Evolutionary conservation across 1,284 basidiomycete species (phyloP).

Genomic region (Ganoderma lingzhi): DNA sequence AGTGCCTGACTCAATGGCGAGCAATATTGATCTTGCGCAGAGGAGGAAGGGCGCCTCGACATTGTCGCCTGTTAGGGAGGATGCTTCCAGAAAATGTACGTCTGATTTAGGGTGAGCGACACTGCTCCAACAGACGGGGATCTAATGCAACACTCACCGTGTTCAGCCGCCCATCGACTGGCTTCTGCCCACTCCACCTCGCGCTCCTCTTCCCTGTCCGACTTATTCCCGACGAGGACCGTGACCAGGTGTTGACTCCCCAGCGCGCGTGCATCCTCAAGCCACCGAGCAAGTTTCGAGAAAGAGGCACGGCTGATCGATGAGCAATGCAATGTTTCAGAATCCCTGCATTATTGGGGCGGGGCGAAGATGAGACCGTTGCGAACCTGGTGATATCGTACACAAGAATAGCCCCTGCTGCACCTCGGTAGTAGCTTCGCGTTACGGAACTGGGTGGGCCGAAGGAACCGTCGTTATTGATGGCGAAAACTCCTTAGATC

Average conservation of each 20-base stretch:
- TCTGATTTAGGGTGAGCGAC: conserved; percentile 54
- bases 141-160: conserved; percentile 61
- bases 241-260: conserved; percentile 90
- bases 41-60: conserved; percentile 94
- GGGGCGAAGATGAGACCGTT: conserved; percentile 1
- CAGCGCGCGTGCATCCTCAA: conserved; percentile 90
- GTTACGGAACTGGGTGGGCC: conserved; percentile 95
- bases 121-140: conserved; percentile 7
- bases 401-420: conserved; percentile 93
- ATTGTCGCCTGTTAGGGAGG: conserved; percentile 92
- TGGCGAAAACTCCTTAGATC: conserved; percentile 5
- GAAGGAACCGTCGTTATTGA: conserved; percentile 58
- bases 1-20: conserved; percentile 92
- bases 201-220: conserved; percentile 92
- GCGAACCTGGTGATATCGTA: conserved; percentile 95
- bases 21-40: conserved; percentile 88
- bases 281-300: conserved; percentile 84
- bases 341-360: conserved; percentile 13
- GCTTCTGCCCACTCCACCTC: conserved; percentile 97
- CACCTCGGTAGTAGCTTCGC: conserved; percentile 95
- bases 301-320: conserved; percentile 79
- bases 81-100: conserved; percentile 92
- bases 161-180: conserved; percentile 93
- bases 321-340: conserved; percentile 21
- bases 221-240: conserved; percentile 96